Conservation (phyloP, 352 stramenopile species). For the Phytopythium sindhum region DNA sequence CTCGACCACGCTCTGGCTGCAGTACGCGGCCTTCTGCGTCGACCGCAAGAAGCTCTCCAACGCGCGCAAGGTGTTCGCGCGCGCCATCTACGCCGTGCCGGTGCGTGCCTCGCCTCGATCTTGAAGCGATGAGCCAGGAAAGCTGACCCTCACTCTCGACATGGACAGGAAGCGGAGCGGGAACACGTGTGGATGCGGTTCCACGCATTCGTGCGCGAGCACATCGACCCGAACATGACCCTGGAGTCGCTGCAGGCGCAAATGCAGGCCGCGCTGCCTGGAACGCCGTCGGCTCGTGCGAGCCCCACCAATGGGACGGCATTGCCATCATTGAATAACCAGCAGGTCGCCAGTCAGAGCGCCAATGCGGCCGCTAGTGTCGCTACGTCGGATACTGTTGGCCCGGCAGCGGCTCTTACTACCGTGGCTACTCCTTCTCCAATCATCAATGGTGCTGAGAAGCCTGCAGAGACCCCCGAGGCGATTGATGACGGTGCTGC, state of each 20-base stretch:
- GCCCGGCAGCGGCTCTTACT: neutral
- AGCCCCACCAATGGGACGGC: neutral
- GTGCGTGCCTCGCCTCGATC: constrained; percentile 9
- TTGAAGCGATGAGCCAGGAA: no score
- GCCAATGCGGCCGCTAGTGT: neutral
- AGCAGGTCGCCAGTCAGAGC: neutral
- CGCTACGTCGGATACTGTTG: neutral
- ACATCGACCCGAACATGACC: constrained; percentile 57
- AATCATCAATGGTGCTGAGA: neutral
- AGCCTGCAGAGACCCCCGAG: neutral
- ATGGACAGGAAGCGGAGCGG: constrained; percentile 10
- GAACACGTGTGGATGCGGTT: constrained; percentile 59
- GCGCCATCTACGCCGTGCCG: constrained; percentile 40
- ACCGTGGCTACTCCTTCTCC: neutral
- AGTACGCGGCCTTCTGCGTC: constrained; percentile 72
- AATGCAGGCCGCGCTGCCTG: constrained; percentile 27
- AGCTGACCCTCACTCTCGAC: neutral
- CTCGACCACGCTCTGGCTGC: constrained; percentile 43
- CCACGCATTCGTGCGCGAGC: constrained; percentile 55
- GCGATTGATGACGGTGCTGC: neutral
- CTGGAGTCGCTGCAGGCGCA: constrained; percentile 55
- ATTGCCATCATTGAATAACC: neutral
- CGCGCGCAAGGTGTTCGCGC: constrained; percentile 70
- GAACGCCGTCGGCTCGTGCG: neutral
- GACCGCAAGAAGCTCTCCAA: constrained; percentile 75